phyloP scores from a whole-genome alignment of 345 rosid genomes.

The Sonneratia caseolaris region DNA sequence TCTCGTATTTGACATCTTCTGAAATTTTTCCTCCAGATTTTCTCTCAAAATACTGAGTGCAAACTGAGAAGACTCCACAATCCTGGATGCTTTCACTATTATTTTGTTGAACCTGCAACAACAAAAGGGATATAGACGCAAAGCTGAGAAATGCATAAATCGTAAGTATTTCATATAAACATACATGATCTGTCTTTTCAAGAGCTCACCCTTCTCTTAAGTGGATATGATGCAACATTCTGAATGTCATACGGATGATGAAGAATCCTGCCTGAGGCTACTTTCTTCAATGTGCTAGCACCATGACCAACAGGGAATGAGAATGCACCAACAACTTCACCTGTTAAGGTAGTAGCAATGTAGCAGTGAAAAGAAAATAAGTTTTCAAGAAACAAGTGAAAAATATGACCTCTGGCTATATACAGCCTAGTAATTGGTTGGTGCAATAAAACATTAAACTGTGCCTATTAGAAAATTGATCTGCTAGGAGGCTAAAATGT shows the following conservation, averaged over 20 bases:
- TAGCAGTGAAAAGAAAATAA: background rate
- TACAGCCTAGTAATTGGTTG: background rate
- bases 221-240: slow-evolving; percentile 44
- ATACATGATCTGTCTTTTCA: slow-evolving; percentile 1
- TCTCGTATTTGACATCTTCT: slow-evolving; percentile 35
- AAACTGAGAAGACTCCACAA: slow-evolving; percentile 53
- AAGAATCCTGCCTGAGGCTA: slow-evolving; percentile 66
- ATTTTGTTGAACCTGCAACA: slow-evolving; percentile 34
- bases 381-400: no score
- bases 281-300: slow-evolving; percentile 47
- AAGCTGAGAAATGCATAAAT: background rate
- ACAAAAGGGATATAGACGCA: slow-evolving; percentile 7
- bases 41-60: slow-evolving; percentile 75
- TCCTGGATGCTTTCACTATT: slow-evolving; percentile 42
- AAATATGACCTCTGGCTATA: no score
- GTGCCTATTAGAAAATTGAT: background rate
- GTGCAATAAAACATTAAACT: background rate
- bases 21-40: slow-evolving; percentile 39
- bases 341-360: slow-evolving; percentile 31
- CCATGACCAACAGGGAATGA: slow-evolving; percentile 79
- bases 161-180: background rate
- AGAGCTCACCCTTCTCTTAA: slow-evolving; percentile 60
- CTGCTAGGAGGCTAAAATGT: background rate
- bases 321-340: slow-evolving; percentile 89
- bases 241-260: slow-evolving; percentile 46